Conservation (phyloP, 768 basidiomycete species). For the Mycena belliarum region DNA sequence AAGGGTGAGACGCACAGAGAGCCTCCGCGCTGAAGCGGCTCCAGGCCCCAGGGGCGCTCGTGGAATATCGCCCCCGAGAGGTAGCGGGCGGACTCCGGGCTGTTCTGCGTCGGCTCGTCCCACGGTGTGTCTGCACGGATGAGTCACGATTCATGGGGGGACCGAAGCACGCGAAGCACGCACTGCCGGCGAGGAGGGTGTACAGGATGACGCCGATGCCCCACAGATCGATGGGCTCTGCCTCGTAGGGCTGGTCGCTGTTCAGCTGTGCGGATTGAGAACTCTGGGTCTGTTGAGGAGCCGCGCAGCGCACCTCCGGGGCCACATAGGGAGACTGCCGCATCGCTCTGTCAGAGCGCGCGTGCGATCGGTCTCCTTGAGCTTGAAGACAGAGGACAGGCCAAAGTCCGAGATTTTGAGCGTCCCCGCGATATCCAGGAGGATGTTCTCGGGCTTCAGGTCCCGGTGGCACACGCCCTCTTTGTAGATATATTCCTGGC, state of each 20-base stretch:
- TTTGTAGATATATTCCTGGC: slow-evolving; percentile 77
- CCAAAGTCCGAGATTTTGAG: slow-evolving; percentile 98
- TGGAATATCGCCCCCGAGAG: slow-evolving; percentile 70
- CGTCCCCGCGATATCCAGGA: slow-evolving; percentile 79
- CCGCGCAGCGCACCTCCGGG: slow-evolving; percentile 75
- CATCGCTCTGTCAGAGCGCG: slow-evolving; percentile 79
- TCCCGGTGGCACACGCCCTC: slow-evolving; percentile 96
- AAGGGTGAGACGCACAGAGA: slow-evolving; percentile 53
- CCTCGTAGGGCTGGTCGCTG: slow-evolving; percentile 67
- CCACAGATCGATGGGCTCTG: slow-evolving; percentile 96
- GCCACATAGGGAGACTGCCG: slow-evolving; percentile 95
- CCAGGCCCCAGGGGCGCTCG: slow-evolving; percentile 84
- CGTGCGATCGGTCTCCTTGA: slow-evolving; percentile 79
- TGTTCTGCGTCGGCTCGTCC: slow-evolving; percentile 87
- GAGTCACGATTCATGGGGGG: neutral
- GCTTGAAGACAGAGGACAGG: slow-evolving; percentile 84
- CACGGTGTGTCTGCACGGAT: slow-evolving; percentile 83
- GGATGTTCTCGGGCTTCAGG: slow-evolving; percentile 93
- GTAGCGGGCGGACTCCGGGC: slow-evolving; percentile 80
- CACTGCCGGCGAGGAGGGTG: slow-evolving; percentile 88
- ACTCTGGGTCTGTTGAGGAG: neutral
- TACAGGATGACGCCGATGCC: slow-evolving; percentile 93
- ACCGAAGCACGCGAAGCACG: too few species aligned
- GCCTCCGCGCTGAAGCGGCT: slow-evolving; percentile 55
- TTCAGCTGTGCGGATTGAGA: slow-evolving; percentile 52